These are phyloP conservation scores for Claviceps sp. DNA, from an alignment of 2,329 filamentous ascomycete genomes.

Conservation along the genomic window DNA sequence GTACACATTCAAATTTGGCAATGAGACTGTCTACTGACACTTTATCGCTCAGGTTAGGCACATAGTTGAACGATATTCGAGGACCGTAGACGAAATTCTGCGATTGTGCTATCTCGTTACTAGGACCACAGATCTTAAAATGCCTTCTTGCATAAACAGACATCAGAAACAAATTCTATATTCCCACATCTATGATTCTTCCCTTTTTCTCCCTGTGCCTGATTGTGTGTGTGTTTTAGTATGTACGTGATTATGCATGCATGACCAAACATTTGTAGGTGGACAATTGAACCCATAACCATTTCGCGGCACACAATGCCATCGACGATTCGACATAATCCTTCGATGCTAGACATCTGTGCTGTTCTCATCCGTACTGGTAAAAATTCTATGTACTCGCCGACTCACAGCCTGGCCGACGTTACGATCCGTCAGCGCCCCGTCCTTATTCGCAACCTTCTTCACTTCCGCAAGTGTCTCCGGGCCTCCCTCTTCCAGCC, in stretches of 20 bases:
- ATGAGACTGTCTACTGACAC: constrained; percentile 1
- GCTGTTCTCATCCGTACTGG: constrained; percentile 38
- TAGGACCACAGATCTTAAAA: neutral
- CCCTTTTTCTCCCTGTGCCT: neutral
- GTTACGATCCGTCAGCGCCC: constrained; percentile 37
- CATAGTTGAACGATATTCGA: too few species aligned
- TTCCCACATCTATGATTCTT: too few species aligned
- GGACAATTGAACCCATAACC: too few species aligned
- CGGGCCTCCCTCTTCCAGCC: constrained; percentile 45
- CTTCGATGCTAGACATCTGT: constrained; percentile 33
- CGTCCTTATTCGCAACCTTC: constrained; percentile 44
- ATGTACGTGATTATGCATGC: too few species aligned
- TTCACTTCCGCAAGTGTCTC: constrained; percentile 46
- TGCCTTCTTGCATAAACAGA: neutral
- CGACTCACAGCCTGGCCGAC: constrained; percentile 46
- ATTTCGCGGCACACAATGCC: neutral
- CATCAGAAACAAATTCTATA: too few species aligned
- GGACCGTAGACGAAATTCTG: neutral
- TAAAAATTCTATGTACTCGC: constrained; percentile 47
- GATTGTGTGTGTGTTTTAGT: too few species aligned
- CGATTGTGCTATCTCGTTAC: too few species aligned
- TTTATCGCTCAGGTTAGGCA: neutral
- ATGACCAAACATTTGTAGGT: too few species aligned
- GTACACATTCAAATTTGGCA: neutral
- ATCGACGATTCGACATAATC: neutral